Evolutionary conservation across 441 rosid genomes (phyloP).

Genomic region (Geranium incanum): DNA sequence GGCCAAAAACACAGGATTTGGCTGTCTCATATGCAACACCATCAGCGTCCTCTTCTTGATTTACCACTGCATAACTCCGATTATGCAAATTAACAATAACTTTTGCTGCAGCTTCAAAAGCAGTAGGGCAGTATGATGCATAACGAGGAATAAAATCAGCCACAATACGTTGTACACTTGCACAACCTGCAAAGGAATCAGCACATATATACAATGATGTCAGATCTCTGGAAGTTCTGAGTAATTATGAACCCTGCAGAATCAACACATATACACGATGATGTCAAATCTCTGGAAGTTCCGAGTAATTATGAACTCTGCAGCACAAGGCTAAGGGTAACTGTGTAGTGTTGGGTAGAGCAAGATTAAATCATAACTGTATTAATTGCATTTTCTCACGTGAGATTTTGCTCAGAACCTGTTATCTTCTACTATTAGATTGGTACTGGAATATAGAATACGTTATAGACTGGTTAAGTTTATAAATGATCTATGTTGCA

Average conservation of each 20-base stretch:
- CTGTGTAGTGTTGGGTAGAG: background rate
- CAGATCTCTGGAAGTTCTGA: background rate
- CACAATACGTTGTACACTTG: conserved; percentile 72
- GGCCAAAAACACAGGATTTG: conserved; percentile 72
- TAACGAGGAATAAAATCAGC: conserved; percentile 87
- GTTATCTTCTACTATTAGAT: background rate
- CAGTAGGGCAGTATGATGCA: conserved; percentile 67
- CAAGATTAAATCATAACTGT: background rate
- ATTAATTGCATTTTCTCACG: background rate
- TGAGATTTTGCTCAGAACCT: background rate
- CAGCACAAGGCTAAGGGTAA: background rate
- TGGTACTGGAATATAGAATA: background rate
- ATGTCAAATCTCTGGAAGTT: background rate
- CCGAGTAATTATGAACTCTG: background rate
- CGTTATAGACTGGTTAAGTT: background rate
- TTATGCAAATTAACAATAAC: conserved; percentile 58
- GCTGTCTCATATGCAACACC: conserved; percentile 70
- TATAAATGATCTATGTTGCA: background rate
- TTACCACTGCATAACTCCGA: conserved; percentile 43
- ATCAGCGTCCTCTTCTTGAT: conserved; percentile 57
- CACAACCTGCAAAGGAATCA: conserved; percentile 57
- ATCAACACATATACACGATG: conserved; percentile 17
- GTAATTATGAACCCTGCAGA: background rate
- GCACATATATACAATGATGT: background rate
- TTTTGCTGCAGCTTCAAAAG: conserved; percentile 68